Percentiles rank a stretch among this genome's conserved stretches.
These are phyloP conservation scores for Globisporangium rhizosaccharum DNA, from an alignment of 352 stramenopile genomes.

Conservation along the genomic window DNA sequence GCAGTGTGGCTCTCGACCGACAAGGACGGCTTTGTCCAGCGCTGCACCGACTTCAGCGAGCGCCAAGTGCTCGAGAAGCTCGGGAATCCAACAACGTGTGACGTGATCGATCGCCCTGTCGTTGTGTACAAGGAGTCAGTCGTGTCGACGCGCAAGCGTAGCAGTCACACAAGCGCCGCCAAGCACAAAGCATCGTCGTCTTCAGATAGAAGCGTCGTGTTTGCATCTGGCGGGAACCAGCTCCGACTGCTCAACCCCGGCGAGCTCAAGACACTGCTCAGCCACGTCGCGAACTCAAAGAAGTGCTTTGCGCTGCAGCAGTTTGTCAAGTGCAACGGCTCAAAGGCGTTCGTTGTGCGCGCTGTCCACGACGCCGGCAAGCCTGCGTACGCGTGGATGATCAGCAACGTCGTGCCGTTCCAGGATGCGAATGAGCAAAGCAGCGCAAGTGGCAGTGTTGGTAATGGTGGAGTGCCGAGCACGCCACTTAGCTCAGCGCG, in stretches of 20 bases:
- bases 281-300: constrained; percentile 46
- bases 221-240: constrained; percentile 53
- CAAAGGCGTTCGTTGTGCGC: constrained; percentile 68
- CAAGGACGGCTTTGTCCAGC: constrained; percentile 59
- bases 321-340: constrained; percentile 65
- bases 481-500: not conserved
- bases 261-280: constrained; percentile 68
- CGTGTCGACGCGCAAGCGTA: constrained; percentile 15
- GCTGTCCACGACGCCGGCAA: constrained; percentile 60
- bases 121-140: constrained; percentile 73
- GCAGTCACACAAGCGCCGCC: not conserved
- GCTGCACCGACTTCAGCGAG: constrained; percentile 58
- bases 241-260: constrained; percentile 52
- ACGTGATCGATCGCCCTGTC: constrained; percentile 35
- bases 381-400: constrained; percentile 68
- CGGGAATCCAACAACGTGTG: constrained; percentile 14
- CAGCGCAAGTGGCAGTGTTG: not conserved
- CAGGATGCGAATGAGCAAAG: constrained; percentile 12
- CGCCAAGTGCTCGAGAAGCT: constrained; percentile 73
- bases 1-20: constrained; percentile 72
- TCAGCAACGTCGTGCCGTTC: constrained; percentile 62
- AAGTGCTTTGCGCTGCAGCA: constrained; percentile 72
- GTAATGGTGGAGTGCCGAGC: not conserved
- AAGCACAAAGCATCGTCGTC: not conserved
- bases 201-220: not conserved